phyloP scores from a whole-genome alignment of 2,329 filamentous ascomycete genomes.

The Alternaria sp. region DNA sequence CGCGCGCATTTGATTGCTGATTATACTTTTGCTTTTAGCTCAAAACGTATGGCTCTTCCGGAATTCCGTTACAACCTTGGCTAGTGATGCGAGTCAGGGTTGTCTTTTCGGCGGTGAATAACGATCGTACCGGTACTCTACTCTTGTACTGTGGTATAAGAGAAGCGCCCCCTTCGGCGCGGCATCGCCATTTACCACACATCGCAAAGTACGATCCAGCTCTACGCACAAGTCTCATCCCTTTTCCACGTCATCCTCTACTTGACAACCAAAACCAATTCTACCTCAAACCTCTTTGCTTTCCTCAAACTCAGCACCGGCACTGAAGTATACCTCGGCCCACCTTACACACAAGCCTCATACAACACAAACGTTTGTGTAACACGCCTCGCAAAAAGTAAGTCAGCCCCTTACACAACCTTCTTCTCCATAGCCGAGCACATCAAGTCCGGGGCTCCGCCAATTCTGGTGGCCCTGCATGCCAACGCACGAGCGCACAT shows the following conservation, averaged over 20 bases:
- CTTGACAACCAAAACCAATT: slow-evolving; percentile 13
- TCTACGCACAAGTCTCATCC: slow-evolving; percentile 11
- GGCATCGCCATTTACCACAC: slow-evolving; percentile 19
- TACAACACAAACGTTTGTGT: slow-evolving; percentile 18
- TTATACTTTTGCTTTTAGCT: slow-evolving; percentile 41
- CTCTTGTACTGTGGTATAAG: slow-evolving; percentile 35
- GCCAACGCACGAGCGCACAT: slow-evolving; percentile 42
- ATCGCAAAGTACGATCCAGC: slow-evolving; percentile 20
- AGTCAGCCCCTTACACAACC: slow-evolving; percentile 45
- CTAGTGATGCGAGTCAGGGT: slow-evolving; percentile 42
- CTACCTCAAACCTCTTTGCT: slow-evolving; percentile 20
- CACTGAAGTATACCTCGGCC: slow-evolving; percentile 13
- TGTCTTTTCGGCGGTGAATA: slow-evolving; percentile 33
- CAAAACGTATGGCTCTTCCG: slow-evolving; percentile 31
- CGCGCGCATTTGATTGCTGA: slow-evolving; percentile 32
- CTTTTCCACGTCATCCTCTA: slow-evolving; percentile 14
- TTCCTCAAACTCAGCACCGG: not conserved
- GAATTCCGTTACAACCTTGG: slow-evolving; percentile 20
- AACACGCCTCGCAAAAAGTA: slow-evolving; percentile 34
- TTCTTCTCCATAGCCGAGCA: slow-evolving; percentile 29
- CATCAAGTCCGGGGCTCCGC: slow-evolving; percentile 36
- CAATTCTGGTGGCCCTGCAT: slow-evolving; percentile 29
- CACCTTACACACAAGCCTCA: slow-evolving; percentile 23
- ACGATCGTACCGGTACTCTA: slow-evolving; percentile 11
- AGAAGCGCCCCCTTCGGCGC: slow-evolving; percentile 30